These are phyloP conservation scores for Lonicera japonica DNA, from an alignment of 129 eudicot genomes.

Conservation along the genomic window DNA sequence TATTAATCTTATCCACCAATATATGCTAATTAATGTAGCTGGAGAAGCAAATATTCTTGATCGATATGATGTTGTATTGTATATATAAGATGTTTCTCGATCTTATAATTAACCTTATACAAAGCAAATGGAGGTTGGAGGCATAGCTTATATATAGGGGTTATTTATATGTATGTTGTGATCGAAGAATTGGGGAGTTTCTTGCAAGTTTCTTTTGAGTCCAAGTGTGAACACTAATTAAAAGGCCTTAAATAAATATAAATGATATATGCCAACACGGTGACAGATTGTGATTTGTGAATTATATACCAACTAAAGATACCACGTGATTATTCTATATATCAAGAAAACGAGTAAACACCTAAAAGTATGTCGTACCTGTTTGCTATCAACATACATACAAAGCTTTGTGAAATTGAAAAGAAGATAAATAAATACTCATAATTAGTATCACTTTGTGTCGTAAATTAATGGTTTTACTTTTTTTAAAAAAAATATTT, in stretches of 20 bases:
- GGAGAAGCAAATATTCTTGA: background rate
- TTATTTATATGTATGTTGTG: background rate
- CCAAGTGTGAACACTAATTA: background rate
- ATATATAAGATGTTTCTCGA: conserved; percentile 3
- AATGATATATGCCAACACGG: background rate
- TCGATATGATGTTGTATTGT: background rate
- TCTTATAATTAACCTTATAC: background rate
- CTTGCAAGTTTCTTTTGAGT: background rate
- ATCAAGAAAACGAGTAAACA: background rate
- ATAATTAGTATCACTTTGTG: too few species aligned
- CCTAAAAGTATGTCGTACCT: background rate
- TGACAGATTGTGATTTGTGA: background rate
- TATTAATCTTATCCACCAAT: too few species aligned
- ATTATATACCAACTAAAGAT: background rate
- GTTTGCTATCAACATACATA: too few species aligned
- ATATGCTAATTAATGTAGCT: background rate
- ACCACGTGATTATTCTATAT: background rate
- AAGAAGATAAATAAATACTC: too few species aligned
- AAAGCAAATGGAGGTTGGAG: background rate
- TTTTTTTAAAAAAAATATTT: too few species aligned
- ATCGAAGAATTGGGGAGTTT: background rate
- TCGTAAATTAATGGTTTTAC: too few species aligned
- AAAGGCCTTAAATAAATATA: too few species aligned
- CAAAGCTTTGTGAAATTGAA: too few species aligned
- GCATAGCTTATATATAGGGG: background rate